Base-by-base conservation (phyloP, 1,284 basidiomycete genomes). In the Trichosporon faecale region DNA sequence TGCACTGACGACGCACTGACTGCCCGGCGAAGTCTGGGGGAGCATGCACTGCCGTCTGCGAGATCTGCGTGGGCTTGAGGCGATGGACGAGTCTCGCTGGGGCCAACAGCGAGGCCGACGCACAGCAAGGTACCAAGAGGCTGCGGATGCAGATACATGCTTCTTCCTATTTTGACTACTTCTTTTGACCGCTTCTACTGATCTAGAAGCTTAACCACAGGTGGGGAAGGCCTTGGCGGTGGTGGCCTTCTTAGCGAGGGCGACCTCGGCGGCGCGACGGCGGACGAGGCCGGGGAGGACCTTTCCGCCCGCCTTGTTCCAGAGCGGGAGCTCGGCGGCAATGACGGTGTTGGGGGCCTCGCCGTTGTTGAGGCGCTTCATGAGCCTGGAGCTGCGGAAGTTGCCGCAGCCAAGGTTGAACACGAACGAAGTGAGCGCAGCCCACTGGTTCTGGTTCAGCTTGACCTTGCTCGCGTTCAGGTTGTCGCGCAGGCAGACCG, bases 391-490 rank as follows among this genome's bases (percentile, higher is more conserved):
- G 3, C 16, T 11, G 18, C 25, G 4, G 18, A 67, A 35, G 27
- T 35, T 46, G 14, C 31, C 66, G 44, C 70, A 72, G 40, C 70
- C 70, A 23, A 66, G 23, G 64, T 72, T 69, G 70, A 67, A 72
- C 33, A 49, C 33, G 31, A 65, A 65, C 18, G 29, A 37, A 14
- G 55, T 40, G 55, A 72, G 64, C 0, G 68, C 70, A 14, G 66
- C 70, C 66, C 66, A 72, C 68, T 69, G 68, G 64, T 72, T 72
- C 44, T 66, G 44, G 66, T 72, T 72, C 64, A 72, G 66, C 31
- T 44, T 61, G 55, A 64, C 64, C n/a, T 31, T 63, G 12, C 7
- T 14, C 23, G 55, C 25, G 25, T 35, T 25, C 25, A 71, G 65
- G 11, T 63, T 44, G 11, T 61, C 27, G 29, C 65, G 52, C 18